Conservation (phyloP, 345 rosid species). For the Gossypium rotundifolium region DNA sequence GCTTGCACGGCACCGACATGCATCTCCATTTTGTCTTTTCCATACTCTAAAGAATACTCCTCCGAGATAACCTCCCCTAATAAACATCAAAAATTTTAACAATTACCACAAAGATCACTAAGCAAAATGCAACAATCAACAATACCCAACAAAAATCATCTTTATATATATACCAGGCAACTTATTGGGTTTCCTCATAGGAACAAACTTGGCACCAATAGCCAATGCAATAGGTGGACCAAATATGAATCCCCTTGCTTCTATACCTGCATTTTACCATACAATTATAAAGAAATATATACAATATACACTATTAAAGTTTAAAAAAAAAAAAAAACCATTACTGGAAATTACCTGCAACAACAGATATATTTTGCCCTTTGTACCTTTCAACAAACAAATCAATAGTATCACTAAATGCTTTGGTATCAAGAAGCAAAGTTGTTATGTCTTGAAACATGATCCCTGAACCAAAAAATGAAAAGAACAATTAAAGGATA, state of each 20-base stretch:
- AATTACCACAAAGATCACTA: not conserved
- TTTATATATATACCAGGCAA: constrained; percentile 55
- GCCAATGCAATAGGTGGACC: constrained; percentile 99
- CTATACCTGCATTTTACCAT: constrained; percentile 54
- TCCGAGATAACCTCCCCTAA: constrained; percentile 86
- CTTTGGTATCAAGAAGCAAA: constrained; percentile 61
- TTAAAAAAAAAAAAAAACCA: not conserved
- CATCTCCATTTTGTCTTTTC: constrained; percentile 93
- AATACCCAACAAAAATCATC: not conserved
- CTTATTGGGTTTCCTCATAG: constrained; percentile 95
- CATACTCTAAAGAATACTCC: constrained; percentile 94
- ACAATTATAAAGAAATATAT: not conserved
- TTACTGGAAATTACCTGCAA: constrained; percentile 47
- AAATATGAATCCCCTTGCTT: constrained; percentile 97
- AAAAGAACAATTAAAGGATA: not conserved
- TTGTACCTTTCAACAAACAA: constrained; percentile 79
- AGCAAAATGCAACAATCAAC: not conserved
- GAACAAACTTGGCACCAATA: constrained; percentile 97
- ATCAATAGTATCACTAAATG: constrained; percentile 71
- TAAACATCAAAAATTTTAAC: constrained; percentile 6
- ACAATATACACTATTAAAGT: not conserved
- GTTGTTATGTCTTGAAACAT: constrained; percentile 87
- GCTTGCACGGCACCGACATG: constrained; percentile 94
- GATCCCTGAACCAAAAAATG: constrained; percentile 45
- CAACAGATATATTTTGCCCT: constrained; percentile 57